These are phyloP conservation scores for Nakazawaea ishiwadae DNA, from an alignment of 805 yeast species.

Conservation along the genomic window DNA sequence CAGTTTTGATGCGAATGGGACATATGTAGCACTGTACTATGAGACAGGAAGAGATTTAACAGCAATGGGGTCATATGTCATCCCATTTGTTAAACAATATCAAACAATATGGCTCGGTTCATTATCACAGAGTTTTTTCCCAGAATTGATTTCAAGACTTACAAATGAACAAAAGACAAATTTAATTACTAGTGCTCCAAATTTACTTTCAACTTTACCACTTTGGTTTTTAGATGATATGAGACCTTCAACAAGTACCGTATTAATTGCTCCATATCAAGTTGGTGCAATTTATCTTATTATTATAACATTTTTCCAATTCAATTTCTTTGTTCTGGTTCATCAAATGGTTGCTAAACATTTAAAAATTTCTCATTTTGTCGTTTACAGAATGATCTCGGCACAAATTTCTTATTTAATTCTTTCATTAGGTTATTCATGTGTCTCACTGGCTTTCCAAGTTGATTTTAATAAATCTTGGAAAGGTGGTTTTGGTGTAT, in stretches of 20 bases:
- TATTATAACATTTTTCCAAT: slow-evolving; percentile 63
- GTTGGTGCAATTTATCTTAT: slow-evolving; percentile 67
- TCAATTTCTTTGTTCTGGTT: slow-evolving; percentile 49
- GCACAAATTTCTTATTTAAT: slow-evolving; percentile 47
- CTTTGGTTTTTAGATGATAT: slow-evolving; percentile 35
- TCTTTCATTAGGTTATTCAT: slow-evolving; percentile 50
- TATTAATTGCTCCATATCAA: slow-evolving; percentile 59
- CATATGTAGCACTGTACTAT: slow-evolving; percentile 38
- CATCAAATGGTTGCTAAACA: slow-evolving; percentile 44
- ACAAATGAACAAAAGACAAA: slow-evolving; percentile 17
- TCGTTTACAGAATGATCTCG: slow-evolving; percentile 45
- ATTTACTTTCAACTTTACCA: slow-evolving; percentile 29
- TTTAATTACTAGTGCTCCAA: slow-evolving; percentile 17
- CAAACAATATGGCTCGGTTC: slow-evolving; percentile 1
- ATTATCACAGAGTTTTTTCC: slow-evolving; percentile 13
- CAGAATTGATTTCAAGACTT: slow-evolving; percentile 21
- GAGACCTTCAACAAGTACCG: slow-evolving; percentile 42
- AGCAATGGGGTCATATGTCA: neutral
- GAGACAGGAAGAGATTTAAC: slow-evolving; percentile 55
- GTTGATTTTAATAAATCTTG: slow-evolving; percentile 53
- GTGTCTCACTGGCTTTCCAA: slow-evolving; percentile 62
- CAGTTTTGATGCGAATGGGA: slow-evolving; percentile 18
- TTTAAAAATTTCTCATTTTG: slow-evolving; percentile 40
- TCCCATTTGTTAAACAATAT: slow-evolving; percentile 3
- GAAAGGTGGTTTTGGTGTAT: slow-evolving; percentile 62